Base-by-base conservation (phyloP, 2,329 filamentous ascomycete species). In the Colletotrichum incanum region DNA sequence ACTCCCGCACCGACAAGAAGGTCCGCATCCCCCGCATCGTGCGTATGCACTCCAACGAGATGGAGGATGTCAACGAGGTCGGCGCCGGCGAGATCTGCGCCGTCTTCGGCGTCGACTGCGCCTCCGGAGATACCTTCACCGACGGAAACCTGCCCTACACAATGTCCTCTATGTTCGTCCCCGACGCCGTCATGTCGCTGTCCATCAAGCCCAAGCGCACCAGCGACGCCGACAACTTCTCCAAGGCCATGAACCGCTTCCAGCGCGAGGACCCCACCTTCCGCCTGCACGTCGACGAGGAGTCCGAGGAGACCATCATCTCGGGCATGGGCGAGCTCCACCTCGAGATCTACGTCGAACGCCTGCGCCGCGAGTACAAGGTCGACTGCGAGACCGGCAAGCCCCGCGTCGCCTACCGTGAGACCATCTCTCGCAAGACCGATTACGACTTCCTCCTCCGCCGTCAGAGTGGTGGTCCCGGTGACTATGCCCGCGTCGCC, bases 41-140 rank as follows among this genome's bases (percentile, higher is more conserved):
- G 74, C 94, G 96, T 74, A 99, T 99, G 96, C 96, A 99, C 87
- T 98, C 95, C 56, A 98, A 98, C 81, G 96, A 99, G 80, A 98
- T 99, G 96, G 96, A 99, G 83, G 96, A 99, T 80, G 94, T 98
- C 39, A 87, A 85, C 67, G 95, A 98, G 82, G 93, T 99, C 74
- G 94, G 95, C 64, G 96, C 96, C 65, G 96, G 96, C 83, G 96
- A 99, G 83, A 99, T 99, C 75, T 99, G 96, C 81, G 96, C 96
- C 73, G 96, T 99, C 71, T 99, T 99, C 80, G 96, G 96, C 79
- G 94, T 99, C 66, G 96, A 99, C 78, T 99, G 96, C 82, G 95
- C 96, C 45, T 98, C 96, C 54, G 96, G 96, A 78, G 96, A 99
- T 82, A 98, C 96, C 54, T 99, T 99, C 85, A 98, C 96, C 23